phyloP scores from a whole-genome alignment of 768 basidiomycete species.

The Boletus subcaerulescens region DNA sequence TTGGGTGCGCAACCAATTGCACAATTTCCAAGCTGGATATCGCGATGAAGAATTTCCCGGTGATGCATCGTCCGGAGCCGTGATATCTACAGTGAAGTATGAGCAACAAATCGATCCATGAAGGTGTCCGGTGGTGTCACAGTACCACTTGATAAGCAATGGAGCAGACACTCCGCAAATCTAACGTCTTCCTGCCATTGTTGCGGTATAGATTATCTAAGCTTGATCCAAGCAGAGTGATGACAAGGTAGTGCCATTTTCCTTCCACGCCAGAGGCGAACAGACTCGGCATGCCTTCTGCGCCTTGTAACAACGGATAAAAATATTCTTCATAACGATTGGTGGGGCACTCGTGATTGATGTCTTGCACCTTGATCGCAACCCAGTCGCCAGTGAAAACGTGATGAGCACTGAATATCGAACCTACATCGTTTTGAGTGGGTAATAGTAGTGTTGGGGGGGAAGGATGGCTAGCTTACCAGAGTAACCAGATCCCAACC shows the following conservation, averaged over 20 bases:
- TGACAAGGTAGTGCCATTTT: conserved; percentile 70
- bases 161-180: conserved; percentile 68
- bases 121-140: neutral
- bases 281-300: conserved; percentile 69
- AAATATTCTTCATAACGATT: conserved; percentile 68
- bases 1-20: conserved; percentile 60
- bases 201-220: conserved; percentile 59
- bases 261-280: conserved; percentile 58
- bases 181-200: conserved; percentile 56
- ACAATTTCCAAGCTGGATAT: conserved; percentile 79
- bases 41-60: conserved; percentile 70
- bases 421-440: conserved; percentile 44
- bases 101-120: conserved; percentile 7
- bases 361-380: conserved; percentile 70
- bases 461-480: conserved; percentile 39
- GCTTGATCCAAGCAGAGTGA: conserved; percentile 70
- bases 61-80: conserved; percentile 76
- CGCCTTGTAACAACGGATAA: conserved; percentile 71
- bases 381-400: conserved; percentile 57
- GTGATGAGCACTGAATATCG: conserved; percentile 63
- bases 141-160: conserved; percentile 77
- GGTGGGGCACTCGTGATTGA: conserved; percentile 72
- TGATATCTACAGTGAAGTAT: conserved; percentile 47
- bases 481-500: conserved; percentile 71
- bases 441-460: neutral